These are phyloP conservation scores for Purpureocillium lavendulum DNA, from an alignment of 2,329 filamentous ascomycete genomes.

Conservation along the genomic window DNA sequence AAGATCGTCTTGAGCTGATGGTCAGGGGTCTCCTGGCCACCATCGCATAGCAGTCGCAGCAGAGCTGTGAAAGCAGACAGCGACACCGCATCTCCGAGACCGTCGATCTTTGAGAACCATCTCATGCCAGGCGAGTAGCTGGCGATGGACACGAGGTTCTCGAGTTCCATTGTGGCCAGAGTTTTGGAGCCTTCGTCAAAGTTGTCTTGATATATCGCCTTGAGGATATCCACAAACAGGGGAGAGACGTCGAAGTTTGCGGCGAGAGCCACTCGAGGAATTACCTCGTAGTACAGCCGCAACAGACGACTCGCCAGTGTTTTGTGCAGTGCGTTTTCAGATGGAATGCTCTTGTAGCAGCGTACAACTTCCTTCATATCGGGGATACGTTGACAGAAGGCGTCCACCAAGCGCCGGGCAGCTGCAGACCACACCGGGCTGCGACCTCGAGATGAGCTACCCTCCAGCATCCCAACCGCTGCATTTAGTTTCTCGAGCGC, in stretches of 20 bases:
- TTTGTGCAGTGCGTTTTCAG: conserved; percentile 64
- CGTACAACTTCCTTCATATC: conserved; percentile 73
- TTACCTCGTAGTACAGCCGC: conserved; percentile 74
- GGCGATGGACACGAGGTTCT: conserved; percentile 74
- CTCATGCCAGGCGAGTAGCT: conserved; percentile 74
- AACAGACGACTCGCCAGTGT: conserved; percentile 74
- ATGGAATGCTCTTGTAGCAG: conserved; percentile 60
- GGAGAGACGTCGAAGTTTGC: conserved; percentile 85
- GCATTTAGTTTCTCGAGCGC: conserved; percentile 69
- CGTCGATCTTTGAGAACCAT: conserved; percentile 75
- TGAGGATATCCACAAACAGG: conserved; percentile 61
- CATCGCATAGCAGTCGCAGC: conserved; percentile 36
- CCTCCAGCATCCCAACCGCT: conserved; percentile 53
- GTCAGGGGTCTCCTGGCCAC: conserved; percentile 19
- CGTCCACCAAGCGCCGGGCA: conserved; percentile 55
- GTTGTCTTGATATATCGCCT: conserved; percentile 46
- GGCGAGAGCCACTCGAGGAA: conserved; percentile 70
- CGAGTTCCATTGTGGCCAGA: conserved; percentile 64
- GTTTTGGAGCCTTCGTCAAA: conserved; percentile 40
- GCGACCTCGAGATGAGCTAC: conserved; percentile 25
- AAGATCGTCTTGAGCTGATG: conserved; percentile 48
- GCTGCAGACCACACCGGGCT: conserved; percentile 60
- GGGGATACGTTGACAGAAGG: conserved; percentile 73
- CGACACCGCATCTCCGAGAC: conserved; percentile 33
- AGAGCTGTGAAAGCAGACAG: conserved; percentile 64